phyloP scores from a whole-genome alignment of 768 basidiomycete genomes.

The Austroboletus eburneus region DNA sequence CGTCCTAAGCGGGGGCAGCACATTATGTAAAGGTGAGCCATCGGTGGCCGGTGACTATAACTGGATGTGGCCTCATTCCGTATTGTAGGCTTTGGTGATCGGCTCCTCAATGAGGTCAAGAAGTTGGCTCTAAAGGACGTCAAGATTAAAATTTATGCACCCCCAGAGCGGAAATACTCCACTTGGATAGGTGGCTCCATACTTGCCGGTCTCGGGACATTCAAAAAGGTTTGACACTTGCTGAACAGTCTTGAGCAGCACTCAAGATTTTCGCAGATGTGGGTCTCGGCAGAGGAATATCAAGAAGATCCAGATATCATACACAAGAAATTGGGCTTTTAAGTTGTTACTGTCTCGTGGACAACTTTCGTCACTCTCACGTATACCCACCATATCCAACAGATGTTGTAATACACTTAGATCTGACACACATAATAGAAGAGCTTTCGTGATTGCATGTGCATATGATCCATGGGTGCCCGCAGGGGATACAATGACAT shows the following conservation, averaged over 20 bases:
- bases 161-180: conserved; percentile 98
- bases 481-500: conserved; percentile 28
- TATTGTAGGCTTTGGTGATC: conserved; percentile 83
- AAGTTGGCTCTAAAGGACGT: conserved; percentile 92
- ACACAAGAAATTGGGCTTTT: conserved; percentile 91
- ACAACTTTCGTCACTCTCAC: conserved; percentile 13
- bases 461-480: conserved; percentile 26
- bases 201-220: conserved; percentile 90
- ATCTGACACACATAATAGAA: conserved; percentile 22
- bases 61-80: conserved; percentile 18
- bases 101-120: conserved; percentile 94
- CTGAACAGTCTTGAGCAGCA: background rate
- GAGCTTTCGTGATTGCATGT: conserved; percentile 15
- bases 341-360: conserved; percentile 12
- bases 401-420: conserved; percentile 32
- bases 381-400: conserved; percentile 33
- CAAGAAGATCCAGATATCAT: conserved; percentile 99
- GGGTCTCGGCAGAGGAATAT: conserved; percentile 99
- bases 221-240: conserved; percentile 75
- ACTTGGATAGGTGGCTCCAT: conserved; percentile 98
- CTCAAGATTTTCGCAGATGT: conserved; percentile 68
- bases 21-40: conserved; percentile 80
- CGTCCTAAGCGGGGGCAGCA: conserved; percentile 94
- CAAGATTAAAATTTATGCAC: conserved; percentile 99
- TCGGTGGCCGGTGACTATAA: background rate